Conservation (phyloP, 768 basidiomycete genomes). For the Lenzites betulinus region DNA sequence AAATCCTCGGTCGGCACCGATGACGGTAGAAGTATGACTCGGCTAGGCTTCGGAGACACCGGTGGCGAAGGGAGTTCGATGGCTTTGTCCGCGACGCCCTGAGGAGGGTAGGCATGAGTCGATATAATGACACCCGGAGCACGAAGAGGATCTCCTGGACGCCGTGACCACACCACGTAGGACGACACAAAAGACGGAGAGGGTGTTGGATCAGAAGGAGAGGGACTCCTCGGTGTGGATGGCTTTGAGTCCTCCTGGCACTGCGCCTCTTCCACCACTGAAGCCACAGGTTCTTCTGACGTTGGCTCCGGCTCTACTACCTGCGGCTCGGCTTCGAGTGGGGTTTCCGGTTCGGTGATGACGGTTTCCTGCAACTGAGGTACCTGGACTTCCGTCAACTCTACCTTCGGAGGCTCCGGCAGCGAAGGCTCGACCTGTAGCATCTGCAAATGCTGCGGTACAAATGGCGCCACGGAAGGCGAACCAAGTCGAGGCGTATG, state of each 20-base stretch:
- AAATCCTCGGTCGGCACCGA: not conserved
- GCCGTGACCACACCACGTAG: conserved; percentile 75
- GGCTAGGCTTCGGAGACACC: conserved; percentile 25
- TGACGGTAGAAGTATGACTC: conserved; percentile 6
- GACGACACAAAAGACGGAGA: conserved; percentile 21
- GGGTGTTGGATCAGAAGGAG: conserved; percentile 11
- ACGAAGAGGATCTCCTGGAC: conserved; percentile 60
- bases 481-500: not conserved
- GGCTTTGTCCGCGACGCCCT: conserved; percentile 57
- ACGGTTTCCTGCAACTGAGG: not conserved
- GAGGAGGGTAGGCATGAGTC: conserved; percentile 60
- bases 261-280: not conserved
- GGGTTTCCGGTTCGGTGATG: not conserved
- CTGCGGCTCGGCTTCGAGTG: not conserved
- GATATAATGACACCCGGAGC: conserved; percentile 78
- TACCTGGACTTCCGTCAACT: not conserved
- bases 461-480: not conserved
- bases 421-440: not conserved
- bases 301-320: not conserved
- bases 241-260: not conserved
- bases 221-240: conserved; percentile 12
- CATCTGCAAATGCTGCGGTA: not conserved
- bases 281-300: not conserved
- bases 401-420: not conserved
- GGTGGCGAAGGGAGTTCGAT: conserved; percentile 52